These are phyloP conservation scores for Ophidiomyces ophidiicola DNA, from an alignment of 2,329 filamentous ascomycete species.

Conservation along the genomic window DNA sequence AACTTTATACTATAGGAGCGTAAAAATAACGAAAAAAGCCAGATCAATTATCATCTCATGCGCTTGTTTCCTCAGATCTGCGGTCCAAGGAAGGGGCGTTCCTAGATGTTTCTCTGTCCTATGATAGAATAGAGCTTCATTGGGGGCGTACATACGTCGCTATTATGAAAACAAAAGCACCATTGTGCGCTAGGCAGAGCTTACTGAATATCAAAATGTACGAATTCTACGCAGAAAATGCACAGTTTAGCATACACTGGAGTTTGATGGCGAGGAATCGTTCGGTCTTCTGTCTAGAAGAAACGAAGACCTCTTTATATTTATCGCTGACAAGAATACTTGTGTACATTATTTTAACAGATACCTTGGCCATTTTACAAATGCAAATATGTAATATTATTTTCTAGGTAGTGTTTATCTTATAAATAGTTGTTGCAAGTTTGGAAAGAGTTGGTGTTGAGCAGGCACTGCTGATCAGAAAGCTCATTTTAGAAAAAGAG, in stretches of 20 bases:
- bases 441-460: too few species aligned
- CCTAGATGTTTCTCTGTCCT: neutral
- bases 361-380: too few species aligned
- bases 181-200: neutral
- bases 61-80: conserved; percentile 64
- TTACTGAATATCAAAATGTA: neutral
- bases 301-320: neutral
- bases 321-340: neutral
- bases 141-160: neutral
- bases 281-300: neutral
- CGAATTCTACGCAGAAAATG: neutral
- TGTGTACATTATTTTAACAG: too few species aligned
- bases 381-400: neutral
- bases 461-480: too few species aligned
- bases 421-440: too few species aligned
- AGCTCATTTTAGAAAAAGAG: neutral
- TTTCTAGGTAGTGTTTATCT: too few species aligned
- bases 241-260: conserved; percentile 10
- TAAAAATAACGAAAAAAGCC: conserved; percentile 51
- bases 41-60: conserved; percentile 82
- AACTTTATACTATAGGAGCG: conserved; percentile 39
- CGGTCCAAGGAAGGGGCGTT: conserved; percentile 51
- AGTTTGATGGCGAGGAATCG: conserved; percentile 5
- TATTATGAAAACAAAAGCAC: too few species aligned
- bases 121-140: too few species aligned